Conservation (phyloP, 202 grass and related monocot genomes). For the Setaria viridis region DNA sequence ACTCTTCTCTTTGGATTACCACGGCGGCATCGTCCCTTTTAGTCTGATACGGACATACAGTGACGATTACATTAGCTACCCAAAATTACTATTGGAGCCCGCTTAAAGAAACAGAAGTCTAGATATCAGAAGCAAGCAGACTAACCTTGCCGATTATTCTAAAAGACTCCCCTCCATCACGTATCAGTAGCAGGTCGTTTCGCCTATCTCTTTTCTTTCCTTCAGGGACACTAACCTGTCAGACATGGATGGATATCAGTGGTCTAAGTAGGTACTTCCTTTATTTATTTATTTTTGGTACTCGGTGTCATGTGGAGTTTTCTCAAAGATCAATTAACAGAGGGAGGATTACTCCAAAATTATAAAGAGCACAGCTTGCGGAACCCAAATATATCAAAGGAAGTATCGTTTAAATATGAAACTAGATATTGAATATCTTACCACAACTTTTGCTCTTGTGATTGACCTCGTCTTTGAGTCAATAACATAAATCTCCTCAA, state of each 20-base stretch:
- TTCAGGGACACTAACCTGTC: conserved; percentile 71
- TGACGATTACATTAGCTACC: background rate
- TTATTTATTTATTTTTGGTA: background rate
- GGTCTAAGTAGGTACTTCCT: background rate
- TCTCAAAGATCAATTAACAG: background rate
- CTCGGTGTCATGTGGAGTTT: background rate
- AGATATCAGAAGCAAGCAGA: conserved; percentile 21
- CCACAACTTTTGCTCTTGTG: conserved; percentile 85
- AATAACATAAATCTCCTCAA: conserved; percentile 98
- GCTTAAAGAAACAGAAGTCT: background rate
- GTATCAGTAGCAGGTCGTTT: conserved; percentile 80
- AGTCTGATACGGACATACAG: conserved; percentile 45
- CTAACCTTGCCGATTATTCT: conserved; percentile 79
- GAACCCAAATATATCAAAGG: background rate
- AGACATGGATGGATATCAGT: conserved; percentile 24
- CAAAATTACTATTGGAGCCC: conserved; percentile 20
- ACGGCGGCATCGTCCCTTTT: conserved; percentile 70
- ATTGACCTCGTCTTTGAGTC: conserved; percentile 91
- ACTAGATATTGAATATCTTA: conserved; percentile 45
- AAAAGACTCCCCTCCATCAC: conserved; percentile 76
- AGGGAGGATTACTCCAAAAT: background rate
- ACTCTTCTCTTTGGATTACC: conserved; percentile 79
- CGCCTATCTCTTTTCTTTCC: conserved; percentile 76
- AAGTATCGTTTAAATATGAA: background rate
- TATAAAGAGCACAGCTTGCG: background rate